A percentile compares a stretch with the other conserved stretches of the same genome.
phyloP scores from a whole-genome alignment of 2,329 filamentous ascomycete species.

The Apiospora hydei region DNA sequence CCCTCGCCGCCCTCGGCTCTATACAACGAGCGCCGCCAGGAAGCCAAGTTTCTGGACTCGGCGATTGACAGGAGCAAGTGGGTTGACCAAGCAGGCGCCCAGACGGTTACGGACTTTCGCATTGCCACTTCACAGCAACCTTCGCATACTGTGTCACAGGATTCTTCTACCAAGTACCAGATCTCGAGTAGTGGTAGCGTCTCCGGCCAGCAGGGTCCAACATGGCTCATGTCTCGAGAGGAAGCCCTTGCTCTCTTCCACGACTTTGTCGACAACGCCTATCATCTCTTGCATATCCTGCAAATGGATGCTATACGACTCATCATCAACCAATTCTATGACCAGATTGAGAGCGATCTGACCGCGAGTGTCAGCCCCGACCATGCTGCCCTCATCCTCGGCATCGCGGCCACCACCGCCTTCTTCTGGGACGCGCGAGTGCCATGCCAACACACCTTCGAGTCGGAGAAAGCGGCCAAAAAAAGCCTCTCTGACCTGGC shows the following conservation, averaged over 20 bases:
- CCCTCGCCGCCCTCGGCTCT: background rate
- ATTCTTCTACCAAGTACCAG: background rate
- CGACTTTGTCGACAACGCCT: slow-evolving; percentile 39
- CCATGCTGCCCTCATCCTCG: slow-evolving; percentile 37
- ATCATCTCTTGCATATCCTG: slow-evolving; percentile 37
- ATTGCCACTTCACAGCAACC: background rate
- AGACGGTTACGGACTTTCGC: slow-evolving; percentile 15
- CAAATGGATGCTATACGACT: slow-evolving; percentile 35
- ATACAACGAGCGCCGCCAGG: slow-evolving; percentile 31
- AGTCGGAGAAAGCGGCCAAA: slow-evolving; percentile 32
- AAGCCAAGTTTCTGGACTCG: slow-evolving; percentile 31
- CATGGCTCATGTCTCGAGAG: slow-evolving; percentile 33
- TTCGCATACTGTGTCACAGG: too few relatives aligned
- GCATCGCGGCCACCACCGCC: slow-evolving; percentile 39
- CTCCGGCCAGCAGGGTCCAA: background rate
- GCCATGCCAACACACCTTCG: slow-evolving; percentile 27
- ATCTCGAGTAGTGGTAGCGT: background rate
- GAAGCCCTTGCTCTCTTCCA: slow-evolving; percentile 38
- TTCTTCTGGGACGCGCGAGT: slow-evolving; percentile 36
- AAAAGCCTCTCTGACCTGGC: slow-evolving; percentile 30
- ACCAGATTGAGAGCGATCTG: slow-evolving; percentile 24
- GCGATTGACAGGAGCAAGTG: background rate
- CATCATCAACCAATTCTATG: slow-evolving; percentile 34
- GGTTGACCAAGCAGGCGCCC: background rate
- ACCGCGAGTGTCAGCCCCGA: slow-evolving; percentile 30